Evolutionary conservation across 306 rosid genomes (phyloP).

Genomic region (Glycine latifolia): DNA sequence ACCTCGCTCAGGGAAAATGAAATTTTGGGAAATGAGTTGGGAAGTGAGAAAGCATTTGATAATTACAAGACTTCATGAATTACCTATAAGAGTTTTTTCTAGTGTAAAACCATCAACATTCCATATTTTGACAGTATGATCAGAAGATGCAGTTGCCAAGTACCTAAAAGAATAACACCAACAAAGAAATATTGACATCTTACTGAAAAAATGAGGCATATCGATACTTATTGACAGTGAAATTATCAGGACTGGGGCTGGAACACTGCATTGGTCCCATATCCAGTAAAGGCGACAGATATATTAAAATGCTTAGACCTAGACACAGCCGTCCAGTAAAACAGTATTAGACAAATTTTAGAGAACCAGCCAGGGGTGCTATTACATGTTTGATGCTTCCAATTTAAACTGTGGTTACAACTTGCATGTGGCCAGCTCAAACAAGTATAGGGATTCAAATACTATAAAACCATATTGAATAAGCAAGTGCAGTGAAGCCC

Average conservation of each 20-base stretch:
- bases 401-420: conserved; percentile 2
- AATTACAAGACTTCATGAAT: conserved; percentile 37
- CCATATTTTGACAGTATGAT: conserved; percentile 96
- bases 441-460: background rate
- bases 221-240: conserved; percentile 6
- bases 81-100: conserved; percentile 92
- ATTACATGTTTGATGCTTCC: conserved; percentile 19
- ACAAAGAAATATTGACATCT: conserved; percentile 33
- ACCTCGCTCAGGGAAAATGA: conserved; percentile 26
- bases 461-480: conserved; percentile 15
- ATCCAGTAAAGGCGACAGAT: conserved; percentile 2
- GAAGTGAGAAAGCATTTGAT: conserved; percentile 31
- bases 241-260: conserved; percentile 27
- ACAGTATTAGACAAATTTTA: conserved; percentile 7
- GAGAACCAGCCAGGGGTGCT: conserved; percentile 10
- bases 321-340: conserved; percentile 11
- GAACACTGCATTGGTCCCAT: background rate
- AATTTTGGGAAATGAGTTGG: conserved; percentile 13
- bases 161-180: conserved; percentile 63
- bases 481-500: conserved; percentile 13
- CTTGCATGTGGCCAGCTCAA: conserved; percentile 24
- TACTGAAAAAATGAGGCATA: conserved; percentile 13
- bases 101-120: conserved; percentile 96
- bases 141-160: conserved; percentile 97
- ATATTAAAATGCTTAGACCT: conserved; percentile 24